These are phyloP conservation scores for Daucus carota DNA, from an alignment of 129 eudicot genomes.

Conservation along the genomic window DNA sequence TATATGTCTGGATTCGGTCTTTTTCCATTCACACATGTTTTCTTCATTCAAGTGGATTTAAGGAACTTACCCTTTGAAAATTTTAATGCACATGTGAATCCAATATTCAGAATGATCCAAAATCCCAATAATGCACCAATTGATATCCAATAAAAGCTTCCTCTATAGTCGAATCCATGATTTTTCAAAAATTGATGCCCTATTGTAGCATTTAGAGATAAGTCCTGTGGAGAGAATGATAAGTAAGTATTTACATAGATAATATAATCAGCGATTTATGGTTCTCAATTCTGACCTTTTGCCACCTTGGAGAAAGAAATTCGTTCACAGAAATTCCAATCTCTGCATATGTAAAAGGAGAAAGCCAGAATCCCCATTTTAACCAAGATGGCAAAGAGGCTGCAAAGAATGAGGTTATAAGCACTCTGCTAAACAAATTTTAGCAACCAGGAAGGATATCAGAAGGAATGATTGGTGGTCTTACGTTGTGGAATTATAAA, in stretches of 20 bases:
- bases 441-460: neutral
- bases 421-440: neutral
- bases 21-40: too few relatives aligned
- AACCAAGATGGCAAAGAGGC: constrained; percentile 26
- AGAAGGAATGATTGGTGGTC: neutral
- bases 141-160: constrained; percentile 15
- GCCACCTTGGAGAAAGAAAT: constrained; percentile 22
- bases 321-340: constrained; percentile 33
- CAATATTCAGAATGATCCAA: neutral
- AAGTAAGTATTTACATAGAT: neutral
- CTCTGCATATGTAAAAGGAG: constrained; percentile 35
- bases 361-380: constrained; percentile 42
- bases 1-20: neutral
- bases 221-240: neutral
- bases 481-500: constrained; percentile 17
- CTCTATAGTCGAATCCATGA: constrained; percentile 3
- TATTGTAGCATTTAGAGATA: constrained; percentile 8
- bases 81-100: constrained; percentile 10
- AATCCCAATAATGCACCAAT: constrained; percentile 16
- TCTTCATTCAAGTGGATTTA: neutral
- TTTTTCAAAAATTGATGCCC: constrained; percentile 5
- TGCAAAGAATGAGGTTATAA: constrained; percentile 2
- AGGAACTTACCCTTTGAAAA: constrained; percentile 13
- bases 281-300: constrained; percentile 4
- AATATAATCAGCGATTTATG: neutral